A percentile compares a stretch with the other conserved stretches of the same genome.
phyloP scores from a whole-genome alignment of 768 basidiomycete species.

The Hysterangium stoloniferum region DNA sequence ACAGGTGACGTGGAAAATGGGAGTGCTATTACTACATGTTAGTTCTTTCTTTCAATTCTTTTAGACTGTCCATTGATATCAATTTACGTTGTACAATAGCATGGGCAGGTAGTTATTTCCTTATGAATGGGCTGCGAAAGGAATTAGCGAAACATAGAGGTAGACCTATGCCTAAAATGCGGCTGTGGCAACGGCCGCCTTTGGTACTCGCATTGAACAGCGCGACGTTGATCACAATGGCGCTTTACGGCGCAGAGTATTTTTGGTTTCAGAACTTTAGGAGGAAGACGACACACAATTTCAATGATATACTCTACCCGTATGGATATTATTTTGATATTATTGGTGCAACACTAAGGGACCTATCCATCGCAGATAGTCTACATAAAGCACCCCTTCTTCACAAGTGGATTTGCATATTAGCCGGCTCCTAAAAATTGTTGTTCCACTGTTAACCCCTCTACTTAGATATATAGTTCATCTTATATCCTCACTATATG shows the following conservation, averaged over 20 bases:
- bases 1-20: slow-evolving; percentile 36
- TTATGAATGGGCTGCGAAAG: neutral
- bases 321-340: too few relatives aligned
- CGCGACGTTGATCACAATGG: neutral
- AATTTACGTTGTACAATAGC: neutral
- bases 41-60: neutral
- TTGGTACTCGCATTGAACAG: neutral
- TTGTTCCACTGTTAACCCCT: too few relatives aligned
- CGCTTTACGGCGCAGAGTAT: slow-evolving; percentile 6
- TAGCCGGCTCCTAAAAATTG: too few relatives aligned
- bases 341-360: too few relatives aligned
- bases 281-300: too few relatives aligned
- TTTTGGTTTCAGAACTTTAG: slow-evolving; percentile 8
- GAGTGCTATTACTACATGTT: slow-evolving; percentile 35
- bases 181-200: neutral
- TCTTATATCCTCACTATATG: too few relatives aligned
- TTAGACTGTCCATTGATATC: neutral
- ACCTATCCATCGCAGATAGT: too few relatives aligned
- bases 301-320: too few relatives aligned
- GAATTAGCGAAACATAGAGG: neutral
- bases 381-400: too few relatives aligned
- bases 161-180: neutral
- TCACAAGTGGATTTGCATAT: too few relatives aligned
- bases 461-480: too few relatives aligned
- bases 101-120: slow-evolving; percentile 5